Percentiles rank a stretch among this genome's conserved stretches.
These are phyloP conservation scores for Apiospora hydei DNA, from an alignment of 2,329 filamentous ascomycete genomes.

Conservation along the genomic window DNA sequence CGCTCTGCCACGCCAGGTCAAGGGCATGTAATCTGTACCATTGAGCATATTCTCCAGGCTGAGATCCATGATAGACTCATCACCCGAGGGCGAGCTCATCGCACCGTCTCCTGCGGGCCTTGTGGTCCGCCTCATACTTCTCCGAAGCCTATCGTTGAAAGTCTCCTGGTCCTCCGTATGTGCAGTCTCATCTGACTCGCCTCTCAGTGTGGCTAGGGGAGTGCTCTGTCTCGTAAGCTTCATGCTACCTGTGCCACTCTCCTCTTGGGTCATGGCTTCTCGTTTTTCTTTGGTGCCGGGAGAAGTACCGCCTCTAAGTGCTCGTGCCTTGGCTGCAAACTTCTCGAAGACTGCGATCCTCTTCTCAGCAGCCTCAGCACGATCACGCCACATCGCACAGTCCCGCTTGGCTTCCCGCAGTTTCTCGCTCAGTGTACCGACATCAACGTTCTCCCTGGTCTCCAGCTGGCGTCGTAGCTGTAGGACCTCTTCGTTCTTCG, in stretches of 20 bases:
- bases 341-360: conserved; percentile 56
- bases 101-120: conserved; percentile 16
- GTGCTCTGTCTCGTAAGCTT: background rate
- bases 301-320: conserved; percentile 23
- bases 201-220: background rate
- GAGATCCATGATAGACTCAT: background rate
- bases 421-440: conserved; percentile 56
- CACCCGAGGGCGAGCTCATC: background rate
- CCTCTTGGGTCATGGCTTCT: background rate
- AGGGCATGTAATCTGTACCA: background rate
- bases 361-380: conserved; percentile 64
- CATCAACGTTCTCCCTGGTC: conserved; percentile 50
- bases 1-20: background rate
- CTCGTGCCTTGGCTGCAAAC: conserved; percentile 46
- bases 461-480: conserved; percentile 56
- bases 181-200: conserved; percentile 27
- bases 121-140: conserved; percentile 24
- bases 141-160: conserved; percentile 29
- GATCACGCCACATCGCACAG: conserved; percentile 57
- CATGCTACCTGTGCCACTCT: background rate
- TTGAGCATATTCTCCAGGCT: background rate
- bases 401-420: conserved; percentile 53
- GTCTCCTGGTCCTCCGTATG: conserved; percentile 30
- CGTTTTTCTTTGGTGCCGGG: background rate
- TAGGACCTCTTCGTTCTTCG: conserved; percentile 53